Base-by-base conservation (phyloP, 257 asterid species). In the Fraxinus anomala region DNA sequence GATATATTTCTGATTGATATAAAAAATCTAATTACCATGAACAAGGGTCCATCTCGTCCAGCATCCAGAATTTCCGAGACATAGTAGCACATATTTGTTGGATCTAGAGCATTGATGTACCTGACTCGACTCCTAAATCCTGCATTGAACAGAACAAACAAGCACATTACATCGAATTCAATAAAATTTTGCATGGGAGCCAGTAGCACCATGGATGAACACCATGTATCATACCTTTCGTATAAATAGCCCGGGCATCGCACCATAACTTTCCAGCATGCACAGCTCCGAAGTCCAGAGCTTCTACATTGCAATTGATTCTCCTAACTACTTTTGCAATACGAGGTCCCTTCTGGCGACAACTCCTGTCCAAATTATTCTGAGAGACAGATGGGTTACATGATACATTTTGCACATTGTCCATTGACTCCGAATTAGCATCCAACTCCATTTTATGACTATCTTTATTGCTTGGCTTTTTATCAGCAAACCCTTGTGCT, bases 291-390 rank as follows among this genome's bases (percentile, higher is more conserved):
- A 82, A 89, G 66, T 86, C 88, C 85, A 91, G 81, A 71, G 89
- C 87, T 82, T 95, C 97, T 26, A 92, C 94, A 72, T 85, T 93
- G 91, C 98, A 95, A 82, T 82, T 91, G 76, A 95, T 89, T 77
- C 98, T 89, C 87, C 98, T 87, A 68, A 95, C 91, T 67, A 96
- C 97, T 85, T 91, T 96, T 10, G 99, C 99, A 76, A 96, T 93
- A 70, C 99, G 98, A 78, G 99, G 99, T 40, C 99, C 99, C 87
- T 91, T 93, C 85, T 91, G 97, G 76, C 98, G 96, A 82, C 77
- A 85, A 81, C 81, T 90, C 78, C 91, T 86, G 82, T 93, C 98
- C 86, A 92, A 73, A 77, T 85, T 86, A 83, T 81, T 93, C 70
- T 73, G 92, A 49, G 88, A 77, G 73, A 82, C 81, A 59, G 91